Base-by-base conservation (phyloP, 192 early-diverging fungal genomes). In the Coemansia sp. region DNA sequence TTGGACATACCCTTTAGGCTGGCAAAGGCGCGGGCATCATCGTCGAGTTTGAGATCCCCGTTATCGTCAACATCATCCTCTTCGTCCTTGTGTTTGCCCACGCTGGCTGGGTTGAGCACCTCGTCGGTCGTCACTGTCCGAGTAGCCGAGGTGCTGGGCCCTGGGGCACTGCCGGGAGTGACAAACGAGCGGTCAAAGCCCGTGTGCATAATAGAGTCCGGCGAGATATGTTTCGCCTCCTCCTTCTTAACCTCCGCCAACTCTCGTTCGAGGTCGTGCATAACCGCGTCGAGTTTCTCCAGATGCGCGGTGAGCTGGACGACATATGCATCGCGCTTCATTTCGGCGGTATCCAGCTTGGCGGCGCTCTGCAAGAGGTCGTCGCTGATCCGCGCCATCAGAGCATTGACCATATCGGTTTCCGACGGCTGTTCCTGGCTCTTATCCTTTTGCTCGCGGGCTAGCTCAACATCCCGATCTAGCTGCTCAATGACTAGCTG, bases 141-240 rank as follows among this genome's bases (percentile, higher is more conserved):
- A 60, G 57, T 74, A 1, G 29, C 36, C 36, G 41, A 31, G 29
- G 25, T 75, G 42, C 59, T 59, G 34, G 57, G 32, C 4, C 55
- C 60, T 29, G 67, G 34, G 6, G 62, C 14, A 42, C 42, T 41
- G 42, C 21, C 17, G 11, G 63, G 68, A 50, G 66, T 85, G n/a
- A 90, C 87, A 72, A 80, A 86, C 9, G 90, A 89, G 57, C 86
- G 88, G 63, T 91, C 85, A 60, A 89, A 89, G 2, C 87, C 86
- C 55, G 85, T 83, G 32, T 86, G 85, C 14, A 86, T 84, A 53
- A 94, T 84, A 25, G 89, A 88, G 62, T 93, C 91, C 7, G 87
- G 87, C 2, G 88, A 88, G 21, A 92, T 69, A 57, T 93, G 92
- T 64, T 87, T 89, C 29, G 80, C 84, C 38, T 88, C 86, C 31